phyloP scores from a whole-genome alignment of 768 basidiomycete genomes.

The Mycena pura region DNA sequence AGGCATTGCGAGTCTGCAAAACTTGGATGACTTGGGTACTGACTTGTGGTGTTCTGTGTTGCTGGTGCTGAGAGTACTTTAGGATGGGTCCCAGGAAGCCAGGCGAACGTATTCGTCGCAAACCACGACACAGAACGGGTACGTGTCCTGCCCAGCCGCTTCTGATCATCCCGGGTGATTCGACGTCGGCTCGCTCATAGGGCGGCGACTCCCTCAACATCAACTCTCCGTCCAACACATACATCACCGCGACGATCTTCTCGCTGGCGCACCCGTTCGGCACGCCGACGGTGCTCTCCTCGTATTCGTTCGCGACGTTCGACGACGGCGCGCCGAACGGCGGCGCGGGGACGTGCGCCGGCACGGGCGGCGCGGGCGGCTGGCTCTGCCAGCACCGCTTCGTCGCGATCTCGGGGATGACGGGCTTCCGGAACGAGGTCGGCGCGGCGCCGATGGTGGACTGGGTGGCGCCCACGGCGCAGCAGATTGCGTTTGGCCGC shows the following conservation, averaged over 20 bases:
- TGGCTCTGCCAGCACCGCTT: slow-evolving; percentile 31
- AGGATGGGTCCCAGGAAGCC: slow-evolving; percentile 62
- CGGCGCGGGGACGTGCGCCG: slow-evolving; percentile 26
- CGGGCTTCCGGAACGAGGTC: slow-evolving; percentile 28
- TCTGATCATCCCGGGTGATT: too few species aligned
- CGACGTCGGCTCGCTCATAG: too few species aligned
- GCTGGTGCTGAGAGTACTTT: too few species aligned
- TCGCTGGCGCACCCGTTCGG: slow-evolving; percentile 30
- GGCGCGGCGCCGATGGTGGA: slow-evolving; percentile 19
- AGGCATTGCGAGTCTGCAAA: slow-evolving; percentile 58
- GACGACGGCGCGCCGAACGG: slow-evolving; percentile 28
- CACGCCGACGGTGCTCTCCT: slow-evolving; percentile 28
- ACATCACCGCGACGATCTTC: slow-evolving; percentile 28
- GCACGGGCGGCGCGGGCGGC: slow-evolving; percentile 26
- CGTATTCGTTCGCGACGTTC: slow-evolving; percentile 16
- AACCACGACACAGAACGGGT: slow-evolving; percentile 77
- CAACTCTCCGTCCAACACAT: slow-evolving; percentile 26
- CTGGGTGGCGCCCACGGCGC: slow-evolving; percentile 19
- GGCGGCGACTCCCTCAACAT: slow-evolving; percentile 25
- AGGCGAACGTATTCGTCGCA: slow-evolving; percentile 69
- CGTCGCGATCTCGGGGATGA: slow-evolving; percentile 24
- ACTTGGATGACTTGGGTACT: slow-evolving; percentile 57
- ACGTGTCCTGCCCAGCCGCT: too few species aligned
- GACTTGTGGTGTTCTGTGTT: too few species aligned
- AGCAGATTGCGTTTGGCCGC: too few species aligned